phyloP scores from a whole-genome alignment of 208 protist genomes.

The Crithidia expoeki region DNA sequence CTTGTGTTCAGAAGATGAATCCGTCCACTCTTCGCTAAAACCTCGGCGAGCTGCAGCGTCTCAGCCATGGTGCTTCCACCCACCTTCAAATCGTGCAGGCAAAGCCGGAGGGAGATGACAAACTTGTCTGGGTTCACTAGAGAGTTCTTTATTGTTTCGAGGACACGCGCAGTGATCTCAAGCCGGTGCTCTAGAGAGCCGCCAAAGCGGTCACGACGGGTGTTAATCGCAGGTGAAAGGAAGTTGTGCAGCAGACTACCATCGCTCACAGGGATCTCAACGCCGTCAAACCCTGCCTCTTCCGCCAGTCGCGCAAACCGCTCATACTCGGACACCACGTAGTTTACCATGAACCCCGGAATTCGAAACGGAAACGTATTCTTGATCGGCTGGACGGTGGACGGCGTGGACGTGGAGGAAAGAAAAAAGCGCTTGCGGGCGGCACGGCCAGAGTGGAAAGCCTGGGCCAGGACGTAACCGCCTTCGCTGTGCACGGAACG shows the following conservation, averaged over 20 bases:
- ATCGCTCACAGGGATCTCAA: conserved; percentile 94
- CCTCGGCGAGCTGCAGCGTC: conserved; percentile 78
- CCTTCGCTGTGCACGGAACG: conserved; percentile 86
- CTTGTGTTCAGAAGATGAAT: conserved; percentile 94
- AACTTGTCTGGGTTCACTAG: conserved; percentile 66
- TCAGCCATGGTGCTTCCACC: conserved; percentile 86
- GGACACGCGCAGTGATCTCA: conserved; percentile 84
- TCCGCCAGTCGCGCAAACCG: conserved; percentile 90
- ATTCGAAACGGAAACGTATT: conserved; percentile 64
- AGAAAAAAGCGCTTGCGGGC: conserved; percentile 56
- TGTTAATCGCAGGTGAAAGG: conserved; percentile 86
- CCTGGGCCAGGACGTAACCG: conserved; percentile 91
- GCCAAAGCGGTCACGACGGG: conserved; percentile 82
- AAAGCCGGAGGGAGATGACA: conserved; percentile 92
- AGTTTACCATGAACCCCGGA: conserved; percentile 52
- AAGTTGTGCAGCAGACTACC: conserved; percentile 96
- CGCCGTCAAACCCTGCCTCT: conserved; percentile 94
- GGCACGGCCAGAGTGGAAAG: conserved; percentile 91
- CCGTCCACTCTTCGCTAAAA: conserved; percentile 72
- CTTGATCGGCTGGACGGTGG: conserved; percentile 65
- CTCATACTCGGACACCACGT: conserved; percentile 88
- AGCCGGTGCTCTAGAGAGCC: conserved; percentile 81
- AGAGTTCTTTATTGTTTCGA: conserved; percentile 63
- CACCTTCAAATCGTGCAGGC: conserved; percentile 90
- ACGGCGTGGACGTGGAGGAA: conserved; percentile 63